phyloP scores from a whole-genome alignment of 2,329 filamentous ascomycete species.

The Pyricularia sp. region DNA sequence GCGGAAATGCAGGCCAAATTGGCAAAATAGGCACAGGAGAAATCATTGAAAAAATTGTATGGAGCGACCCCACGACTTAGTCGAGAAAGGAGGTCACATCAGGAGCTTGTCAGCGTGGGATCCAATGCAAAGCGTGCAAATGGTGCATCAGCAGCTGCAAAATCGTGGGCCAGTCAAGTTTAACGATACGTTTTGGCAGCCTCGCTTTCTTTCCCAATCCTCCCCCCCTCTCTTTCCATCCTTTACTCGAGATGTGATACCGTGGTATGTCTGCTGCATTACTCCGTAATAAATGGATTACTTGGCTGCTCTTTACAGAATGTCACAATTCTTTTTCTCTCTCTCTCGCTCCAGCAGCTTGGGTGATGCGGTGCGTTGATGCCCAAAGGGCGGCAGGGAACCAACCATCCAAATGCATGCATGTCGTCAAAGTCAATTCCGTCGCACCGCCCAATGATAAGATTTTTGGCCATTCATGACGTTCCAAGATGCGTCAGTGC shows the following conservation, averaged over 20 bases:
- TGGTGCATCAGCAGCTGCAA: slow-evolving; percentile 1
- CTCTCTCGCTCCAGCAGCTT: not conserved
- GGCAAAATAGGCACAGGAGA: not conserved
- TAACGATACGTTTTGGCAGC: not conserved
- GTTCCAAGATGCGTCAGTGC: not conserved
- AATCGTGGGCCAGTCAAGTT: not conserved
- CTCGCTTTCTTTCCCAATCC: not conserved
- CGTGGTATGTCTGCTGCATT: too few relatives aligned
- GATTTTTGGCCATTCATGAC: not conserved
- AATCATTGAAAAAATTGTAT: not conserved
- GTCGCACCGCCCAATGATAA: not conserved
- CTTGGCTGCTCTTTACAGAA: not conserved
- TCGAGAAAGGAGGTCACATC: not conserved
- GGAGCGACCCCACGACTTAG: not conserved
- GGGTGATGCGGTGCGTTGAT: not conserved
- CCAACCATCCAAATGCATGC: not conserved
- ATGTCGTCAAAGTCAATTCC: not conserved
- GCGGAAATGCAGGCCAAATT: not conserved
- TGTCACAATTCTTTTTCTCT: not conserved
- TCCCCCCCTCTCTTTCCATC: not conserved
- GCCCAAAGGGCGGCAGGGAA: not conserved
- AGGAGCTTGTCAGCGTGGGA: not conserved
- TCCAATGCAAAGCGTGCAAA: not conserved
- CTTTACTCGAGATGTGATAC: not conserved
- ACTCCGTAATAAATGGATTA: not conserved